Percentiles rank a stretch among this genome's conserved stretches.
phyloP scores from a whole-genome alignment of 1,284 basidiomycete species.

The Sanghuangporus sanghuang region DNA sequence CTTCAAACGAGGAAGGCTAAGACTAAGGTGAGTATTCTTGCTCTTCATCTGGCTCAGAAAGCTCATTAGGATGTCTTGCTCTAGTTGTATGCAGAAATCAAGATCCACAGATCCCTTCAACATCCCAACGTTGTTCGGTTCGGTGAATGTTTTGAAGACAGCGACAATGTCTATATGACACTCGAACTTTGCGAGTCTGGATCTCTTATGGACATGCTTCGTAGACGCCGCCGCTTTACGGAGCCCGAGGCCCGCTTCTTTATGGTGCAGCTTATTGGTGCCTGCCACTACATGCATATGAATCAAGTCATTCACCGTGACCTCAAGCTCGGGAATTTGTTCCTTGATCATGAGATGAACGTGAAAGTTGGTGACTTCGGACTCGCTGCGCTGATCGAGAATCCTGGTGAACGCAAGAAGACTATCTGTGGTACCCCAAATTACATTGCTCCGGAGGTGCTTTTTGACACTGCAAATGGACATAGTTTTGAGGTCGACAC shows the following conservation, averaged over 20 bases:
- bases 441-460: slow-evolving; percentile 96
- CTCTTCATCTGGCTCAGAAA: neutral
- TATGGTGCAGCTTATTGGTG: slow-evolving; percentile 92
- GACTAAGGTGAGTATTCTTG: slow-evolving; percentile 64
- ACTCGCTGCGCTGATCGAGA: slow-evolving; percentile 93
- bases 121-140: slow-evolving; percentile 95
- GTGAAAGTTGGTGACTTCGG: slow-evolving; percentile 98
- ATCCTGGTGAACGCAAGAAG: slow-evolving; percentile 95
- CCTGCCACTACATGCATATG: slow-evolving; percentile 95
- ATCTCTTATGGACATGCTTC: slow-evolving; percentile 88
- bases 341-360: slow-evolving; percentile 90
- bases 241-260: slow-evolving; percentile 93
- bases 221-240: slow-evolving; percentile 81
- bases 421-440: slow-evolving; percentile 99
- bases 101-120: slow-evolving; percentile 88
- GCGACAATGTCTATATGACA: slow-evolving; percentile 95
- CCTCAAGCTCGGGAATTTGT: slow-evolving; percentile 93
- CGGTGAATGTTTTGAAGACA: slow-evolving; percentile 93
- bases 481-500: slow-evolving; percentile 99
- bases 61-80: neutral
- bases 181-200: slow-evolving; percentile 92
- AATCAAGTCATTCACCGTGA: slow-evolving; percentile 96
- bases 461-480: slow-evolving; percentile 93
- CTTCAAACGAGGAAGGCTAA: slow-evolving; percentile 90
- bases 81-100: slow-evolving; percentile 96